Conservation (phyloP, 148 eudicot genomes). For the Linanthus parryae region DNA sequence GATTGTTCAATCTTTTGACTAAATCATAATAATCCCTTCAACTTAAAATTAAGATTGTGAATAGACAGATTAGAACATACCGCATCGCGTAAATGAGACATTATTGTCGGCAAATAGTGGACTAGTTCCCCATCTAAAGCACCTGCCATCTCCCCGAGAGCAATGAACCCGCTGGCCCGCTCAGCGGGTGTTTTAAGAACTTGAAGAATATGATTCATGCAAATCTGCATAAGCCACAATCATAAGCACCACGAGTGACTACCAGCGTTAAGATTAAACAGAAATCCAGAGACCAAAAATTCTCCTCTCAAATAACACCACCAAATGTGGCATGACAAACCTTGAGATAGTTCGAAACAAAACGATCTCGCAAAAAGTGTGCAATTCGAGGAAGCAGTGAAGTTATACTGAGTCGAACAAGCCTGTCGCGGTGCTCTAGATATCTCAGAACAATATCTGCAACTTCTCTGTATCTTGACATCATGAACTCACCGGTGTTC, state of each 20-base stretch:
- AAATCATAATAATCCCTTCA: too few relatives aligned
- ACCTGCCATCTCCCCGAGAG: constrained; percentile 99
- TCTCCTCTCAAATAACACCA: background rate
- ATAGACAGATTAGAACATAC: constrained; percentile 51
- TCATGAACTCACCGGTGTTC: constrained; percentile 97
- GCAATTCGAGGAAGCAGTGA: constrained; percentile 96
- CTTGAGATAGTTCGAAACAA: constrained; percentile 85
- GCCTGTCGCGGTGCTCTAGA: constrained; percentile 92
- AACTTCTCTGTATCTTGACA: constrained; percentile 98
- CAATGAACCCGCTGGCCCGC: constrained; percentile 90
- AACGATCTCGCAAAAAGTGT: constrained; percentile 95
- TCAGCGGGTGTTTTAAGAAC: constrained; percentile 93
- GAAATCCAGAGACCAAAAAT: too few relatives aligned
- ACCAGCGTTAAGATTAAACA: too few relatives aligned
- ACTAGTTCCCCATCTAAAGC: constrained; percentile 94
- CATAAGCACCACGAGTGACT: background rate
- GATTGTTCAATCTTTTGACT: too few relatives aligned
- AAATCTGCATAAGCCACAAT: constrained; percentile 42
- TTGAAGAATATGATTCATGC: constrained; percentile 95
- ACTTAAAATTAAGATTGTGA: too few relatives aligned
- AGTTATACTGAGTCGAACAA: constrained; percentile 98
- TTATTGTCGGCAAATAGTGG: constrained; percentile 97
- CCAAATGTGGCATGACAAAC: constrained; percentile 30
- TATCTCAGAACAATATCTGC: constrained; percentile 95
- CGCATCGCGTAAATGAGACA: constrained; percentile 88